phyloP scores from a whole-genome alignment of 108 stramenopile species.

The Cyclotella baltica region DNA sequence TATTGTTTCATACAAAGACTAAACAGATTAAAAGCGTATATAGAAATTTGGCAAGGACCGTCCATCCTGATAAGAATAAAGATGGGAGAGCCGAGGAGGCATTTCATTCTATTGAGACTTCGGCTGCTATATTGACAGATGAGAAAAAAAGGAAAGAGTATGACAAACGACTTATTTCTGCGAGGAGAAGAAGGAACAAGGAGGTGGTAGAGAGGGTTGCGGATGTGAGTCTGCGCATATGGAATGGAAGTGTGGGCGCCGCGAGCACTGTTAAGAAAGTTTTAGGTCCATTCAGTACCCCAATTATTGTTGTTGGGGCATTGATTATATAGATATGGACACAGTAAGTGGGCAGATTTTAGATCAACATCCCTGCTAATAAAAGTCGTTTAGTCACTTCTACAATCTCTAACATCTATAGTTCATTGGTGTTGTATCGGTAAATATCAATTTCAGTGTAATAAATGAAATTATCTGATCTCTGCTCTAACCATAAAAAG shows the following conservation, averaged over 20 bases:
- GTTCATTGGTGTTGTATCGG: too few relatives aligned
- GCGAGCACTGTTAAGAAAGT: conserved; percentile 40
- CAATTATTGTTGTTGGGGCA: conserved; percentile 62
- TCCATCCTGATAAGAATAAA: conserved; percentile 63
- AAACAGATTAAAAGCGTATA: conserved; percentile 57
- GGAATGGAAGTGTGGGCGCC: conserved; percentile 19
- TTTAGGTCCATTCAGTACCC: conserved; percentile 72
- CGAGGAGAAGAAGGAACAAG: conserved; percentile 45
- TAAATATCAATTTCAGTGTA: too few relatives aligned
- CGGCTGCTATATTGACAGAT: conserved; percentile 74
- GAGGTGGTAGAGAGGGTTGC: conserved; percentile 33
- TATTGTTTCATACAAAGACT: conserved; percentile 42
- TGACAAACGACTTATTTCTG: conserved; percentile 52
- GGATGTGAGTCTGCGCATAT: conserved; percentile 16
- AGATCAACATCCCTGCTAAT: too few relatives aligned
- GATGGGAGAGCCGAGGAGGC: conserved; percentile 87
- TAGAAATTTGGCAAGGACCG: conserved; percentile 54
- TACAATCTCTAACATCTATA: too few relatives aligned
- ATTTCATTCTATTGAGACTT: conserved; percentile 77
- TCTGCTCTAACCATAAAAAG: too few relatives aligned
- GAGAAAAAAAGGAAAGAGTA: conserved; percentile 59
- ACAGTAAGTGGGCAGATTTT: too few relatives aligned
- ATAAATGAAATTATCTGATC: too few relatives aligned
- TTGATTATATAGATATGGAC: conserved; percentile 63
- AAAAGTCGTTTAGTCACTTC: too few relatives aligned